Evolutionary conservation across 2,329 filamentous ascomycete species (phyloP), one percentile per base, ranked within the genome.

Genomic region (Colletotrichum limetticola): DNA sequence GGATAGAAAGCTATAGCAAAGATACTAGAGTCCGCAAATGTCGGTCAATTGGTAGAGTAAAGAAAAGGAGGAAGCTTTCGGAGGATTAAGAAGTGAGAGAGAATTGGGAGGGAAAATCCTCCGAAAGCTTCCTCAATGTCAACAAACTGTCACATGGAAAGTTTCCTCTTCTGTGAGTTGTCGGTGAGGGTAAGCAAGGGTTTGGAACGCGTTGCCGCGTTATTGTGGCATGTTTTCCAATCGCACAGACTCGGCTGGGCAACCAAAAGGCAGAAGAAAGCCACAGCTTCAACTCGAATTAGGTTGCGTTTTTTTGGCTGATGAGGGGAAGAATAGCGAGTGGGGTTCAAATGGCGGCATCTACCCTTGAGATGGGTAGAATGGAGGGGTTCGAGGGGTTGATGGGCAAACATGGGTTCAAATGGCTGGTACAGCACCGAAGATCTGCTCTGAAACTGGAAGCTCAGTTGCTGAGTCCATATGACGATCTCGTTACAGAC

Each of bases 131-230:
- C 56, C 53, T 60, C 26, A 26, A 60, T 28, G 16, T 60, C 32
- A 65, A 60, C 49, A 60, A 46, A 37, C 60, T 60, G 35, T 70
- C 66, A 72, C 66, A 61, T 35, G 35, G 8, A 61, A 60, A 64
- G 46, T 70, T 61, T 72, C 46, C 66, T 56, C n/a, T 32, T 60
- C 42, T 61, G 52, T 69, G 69, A 69, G 58, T 46, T 59, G 66
- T 72, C 66, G 60, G 66, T 70, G 60, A 70, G 55, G 69, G 66
- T 69, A 69, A 46, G 46, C 66, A 70, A 65, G 70, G 70, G 60
- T 61, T 65, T 70, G 66, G 60, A 63, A 64, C 58, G 65, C 53
- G 65, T 63, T 63, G 65, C 65, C 69, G 53, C 59, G 57, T 42
- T 64, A 57, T 55, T 70, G 55, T 60, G 66, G 70, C 70, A 60